These are phyloP conservation scores for Fraxinus nigra DNA, from an alignment of 305 asterid species.

Conservation along the genomic window DNA sequence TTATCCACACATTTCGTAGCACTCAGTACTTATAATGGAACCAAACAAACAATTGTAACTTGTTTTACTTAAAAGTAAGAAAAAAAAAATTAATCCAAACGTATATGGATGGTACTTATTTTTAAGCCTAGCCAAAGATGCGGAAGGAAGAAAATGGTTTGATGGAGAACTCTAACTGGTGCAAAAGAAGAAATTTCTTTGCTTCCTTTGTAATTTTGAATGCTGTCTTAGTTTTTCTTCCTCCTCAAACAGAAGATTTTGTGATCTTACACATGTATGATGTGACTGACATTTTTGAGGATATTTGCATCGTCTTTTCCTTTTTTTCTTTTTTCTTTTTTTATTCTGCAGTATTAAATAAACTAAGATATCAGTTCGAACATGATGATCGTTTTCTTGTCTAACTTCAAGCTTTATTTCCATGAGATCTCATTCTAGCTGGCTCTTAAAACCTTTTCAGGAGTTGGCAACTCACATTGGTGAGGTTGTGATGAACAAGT, in stretches of 20 bases:
- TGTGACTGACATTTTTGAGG: background rate
- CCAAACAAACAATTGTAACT: background rate
- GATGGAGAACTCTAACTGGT: slow-evolving; percentile 1
- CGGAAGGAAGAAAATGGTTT: background rate
- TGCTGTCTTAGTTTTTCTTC: background rate
- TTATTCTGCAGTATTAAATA: background rate
- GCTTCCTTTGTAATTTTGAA: background rate
- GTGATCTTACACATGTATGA: background rate
- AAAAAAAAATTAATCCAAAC: background rate
- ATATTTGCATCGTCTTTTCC: background rate
- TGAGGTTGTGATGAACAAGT: slow-evolving; percentile 90
- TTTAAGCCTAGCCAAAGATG: background rate
- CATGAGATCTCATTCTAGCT: background rate
- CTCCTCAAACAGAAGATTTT: background rate
- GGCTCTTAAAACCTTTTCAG: slow-evolving; percentile 34
- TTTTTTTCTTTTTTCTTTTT: too few species aligned
- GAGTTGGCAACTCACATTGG: slow-evolving; percentile 98
- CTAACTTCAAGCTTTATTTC: background rate
- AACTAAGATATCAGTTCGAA: background rate
- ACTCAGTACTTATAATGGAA: background rate
- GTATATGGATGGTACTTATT: background rate
- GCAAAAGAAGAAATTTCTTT: background rate
- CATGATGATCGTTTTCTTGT: background rate
- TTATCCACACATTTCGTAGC: background rate
- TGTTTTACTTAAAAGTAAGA: background rate